Evolutionary conservation across 208 protist genomes (phyloP).

Genomic region (Trypanosoma mega): DNA sequence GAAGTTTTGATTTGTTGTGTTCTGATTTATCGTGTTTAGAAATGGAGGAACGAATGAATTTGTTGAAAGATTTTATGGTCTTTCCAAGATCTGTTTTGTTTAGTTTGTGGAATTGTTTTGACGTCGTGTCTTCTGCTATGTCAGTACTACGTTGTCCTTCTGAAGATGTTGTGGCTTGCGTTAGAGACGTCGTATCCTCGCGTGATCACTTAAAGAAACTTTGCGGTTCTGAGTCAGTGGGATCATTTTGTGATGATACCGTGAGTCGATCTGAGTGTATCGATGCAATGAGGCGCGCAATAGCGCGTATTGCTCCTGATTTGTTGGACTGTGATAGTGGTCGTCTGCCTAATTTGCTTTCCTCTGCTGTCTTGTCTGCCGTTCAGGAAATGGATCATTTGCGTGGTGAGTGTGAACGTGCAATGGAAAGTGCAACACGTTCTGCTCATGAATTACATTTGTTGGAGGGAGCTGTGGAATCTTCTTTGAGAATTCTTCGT

Average conservation of each 20-base stretch:
- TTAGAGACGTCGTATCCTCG: neutral
- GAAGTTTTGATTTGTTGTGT: no score
- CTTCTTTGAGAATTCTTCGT: conserved; percentile 3
- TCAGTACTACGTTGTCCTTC: conserved; percentile 7
- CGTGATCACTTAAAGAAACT: conserved; percentile 14
- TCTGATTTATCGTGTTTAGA: no score
- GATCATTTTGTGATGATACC: neutral
- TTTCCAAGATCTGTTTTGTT: neutral
- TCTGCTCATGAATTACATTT: neutral
- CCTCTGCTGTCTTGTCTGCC: neutral
- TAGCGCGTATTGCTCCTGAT: conserved; percentile 6
- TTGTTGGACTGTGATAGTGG: neutral
- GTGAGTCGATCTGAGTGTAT: conserved; percentile 23
- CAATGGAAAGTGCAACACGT: neutral
- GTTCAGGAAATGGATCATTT: neutral
- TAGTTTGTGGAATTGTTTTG: neutral
- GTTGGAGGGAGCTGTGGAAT: neutral
- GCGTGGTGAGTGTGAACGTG: neutral
- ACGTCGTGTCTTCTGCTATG: neutral
- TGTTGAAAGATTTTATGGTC: neutral
- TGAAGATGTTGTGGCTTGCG: neutral
- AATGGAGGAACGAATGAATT: conserved; percentile 1
- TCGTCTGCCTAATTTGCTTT: conserved; percentile 4
- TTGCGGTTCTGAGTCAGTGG: conserved; percentile 5
- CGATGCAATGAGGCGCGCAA: conserved; percentile 15